These are phyloP conservation scores for Helicostylum pulchrum DNA, from an alignment of 192 early-diverging fungal genomes.

Conservation along the genomic window DNA sequence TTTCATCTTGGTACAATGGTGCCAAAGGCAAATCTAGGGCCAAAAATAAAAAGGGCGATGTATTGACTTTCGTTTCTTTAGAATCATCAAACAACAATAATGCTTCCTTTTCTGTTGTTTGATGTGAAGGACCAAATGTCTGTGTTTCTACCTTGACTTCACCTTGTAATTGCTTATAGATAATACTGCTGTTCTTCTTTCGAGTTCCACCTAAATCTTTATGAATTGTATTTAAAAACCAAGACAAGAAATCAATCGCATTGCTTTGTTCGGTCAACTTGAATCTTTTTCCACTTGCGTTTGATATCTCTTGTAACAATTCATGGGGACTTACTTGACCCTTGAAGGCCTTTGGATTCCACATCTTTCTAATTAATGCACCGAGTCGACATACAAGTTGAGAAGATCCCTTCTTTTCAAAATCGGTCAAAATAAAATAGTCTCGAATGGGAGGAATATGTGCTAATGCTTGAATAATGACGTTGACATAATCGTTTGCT, in stretches of 20 bases:
- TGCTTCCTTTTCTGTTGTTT: constrained; percentile 37
- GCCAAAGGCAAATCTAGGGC: constrained; percentile 87
- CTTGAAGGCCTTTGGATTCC: constrained; percentile 90
- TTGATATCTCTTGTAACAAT: constrained; percentile 86
- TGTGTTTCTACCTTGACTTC: constrained; percentile 75
- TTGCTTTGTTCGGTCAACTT: constrained; percentile 77
- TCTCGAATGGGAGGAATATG: constrained; percentile 87
- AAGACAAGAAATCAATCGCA: constrained; percentile 82
- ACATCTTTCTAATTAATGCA: constrained; percentile 82
- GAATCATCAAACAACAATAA: constrained; percentile 40
- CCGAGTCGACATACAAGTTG: constrained; percentile 73
- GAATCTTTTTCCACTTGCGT: constrained; percentile 77
- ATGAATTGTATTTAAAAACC: constrained; percentile 92
- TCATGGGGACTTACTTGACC: constrained; percentile 96
- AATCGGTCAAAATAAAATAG: constrained; percentile 67
- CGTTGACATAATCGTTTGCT: constrained; percentile 92
- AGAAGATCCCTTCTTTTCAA: constrained; percentile 39
- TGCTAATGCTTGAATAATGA: constrained; percentile 80
- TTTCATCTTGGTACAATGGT: constrained; percentile 86
- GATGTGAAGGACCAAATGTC: constrained; percentile 44
- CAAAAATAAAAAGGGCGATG: constrained; percentile 80
- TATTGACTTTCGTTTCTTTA: constrained; percentile 51
- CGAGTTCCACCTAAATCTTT: constrained; percentile 76
- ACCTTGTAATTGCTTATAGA: constrained; percentile 86
- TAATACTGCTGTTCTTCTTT: constrained; percentile 70